phyloP scores from a whole-genome alignment of 169 alveolate species.

The Cryptosporidium sp. region DNA sequence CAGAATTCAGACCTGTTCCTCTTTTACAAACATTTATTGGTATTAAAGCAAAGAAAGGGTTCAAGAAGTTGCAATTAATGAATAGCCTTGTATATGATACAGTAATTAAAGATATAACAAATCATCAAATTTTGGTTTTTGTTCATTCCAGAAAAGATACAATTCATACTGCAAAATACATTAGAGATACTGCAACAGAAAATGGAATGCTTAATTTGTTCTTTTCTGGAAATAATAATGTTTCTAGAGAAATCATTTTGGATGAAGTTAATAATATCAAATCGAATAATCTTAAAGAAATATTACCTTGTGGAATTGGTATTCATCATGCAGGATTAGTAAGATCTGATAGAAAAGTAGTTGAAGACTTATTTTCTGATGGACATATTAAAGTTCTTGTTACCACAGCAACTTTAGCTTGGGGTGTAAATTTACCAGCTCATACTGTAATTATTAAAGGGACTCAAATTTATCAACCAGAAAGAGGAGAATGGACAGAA shows the following conservation, averaged over 20 bases:
- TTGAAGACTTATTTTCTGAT: slow-evolving; percentile 98
- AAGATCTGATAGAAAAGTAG: slow-evolving; percentile 95
- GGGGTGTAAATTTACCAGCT: slow-evolving; percentile 99
- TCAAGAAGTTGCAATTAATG: slow-evolving; percentile 93
- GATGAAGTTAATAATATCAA: slow-evolving; percentile 89
- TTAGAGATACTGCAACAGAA: slow-evolving; percentile 91
- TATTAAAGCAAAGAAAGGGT: slow-evolving; percentile 97
- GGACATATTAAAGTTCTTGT: slow-evolving; percentile 96
- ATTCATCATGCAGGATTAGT: slow-evolving; percentile 99
- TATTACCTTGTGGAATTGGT: slow-evolving; percentile 98
- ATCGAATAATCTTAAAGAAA: slow-evolving; percentile 92
- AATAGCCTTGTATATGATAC: slow-evolving; percentile 95
- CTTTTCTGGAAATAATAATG: slow-evolving; percentile 88
- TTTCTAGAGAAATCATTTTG: slow-evolving; percentile 91
- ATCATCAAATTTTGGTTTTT: slow-evolving; percentile 95
- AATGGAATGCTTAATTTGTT: slow-evolving; percentile 88
- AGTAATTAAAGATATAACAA: slow-evolving; percentile 86
- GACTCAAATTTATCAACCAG: slow-evolving; percentile 98
- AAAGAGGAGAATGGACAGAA: slow-evolving; percentile 97
- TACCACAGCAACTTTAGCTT: slow-evolving; percentile 99
- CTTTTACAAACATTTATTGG: slow-evolving; percentile 96
- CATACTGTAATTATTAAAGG: slow-evolving; percentile 99
- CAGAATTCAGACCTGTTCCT: slow-evolving; percentile 98
- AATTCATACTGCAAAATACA: slow-evolving; percentile 93
- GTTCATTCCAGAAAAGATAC: slow-evolving; percentile 99